Evolutionary conservation across 495 filamentous ascomycete species (phyloP).

Genomic region (Daldinia vernicosa): DNA sequence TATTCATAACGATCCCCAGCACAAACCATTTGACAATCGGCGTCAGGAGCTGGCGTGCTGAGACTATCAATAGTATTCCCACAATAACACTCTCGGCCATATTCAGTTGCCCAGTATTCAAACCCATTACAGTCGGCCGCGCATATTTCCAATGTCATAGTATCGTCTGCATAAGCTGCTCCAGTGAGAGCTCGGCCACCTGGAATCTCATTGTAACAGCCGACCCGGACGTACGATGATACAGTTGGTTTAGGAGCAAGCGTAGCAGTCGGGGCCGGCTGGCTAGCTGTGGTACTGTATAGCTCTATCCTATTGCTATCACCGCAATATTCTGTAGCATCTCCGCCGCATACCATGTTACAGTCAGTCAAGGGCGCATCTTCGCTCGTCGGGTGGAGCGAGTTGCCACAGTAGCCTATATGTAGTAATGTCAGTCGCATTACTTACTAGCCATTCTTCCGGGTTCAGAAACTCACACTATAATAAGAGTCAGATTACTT

Average conservation of each 20-base stretch:
- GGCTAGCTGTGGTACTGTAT: constrained; percentile 54
- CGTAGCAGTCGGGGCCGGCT: constrained; percentile 44
- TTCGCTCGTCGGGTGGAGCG: constrained; percentile 51
- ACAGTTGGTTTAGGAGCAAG: constrained; percentile 49
- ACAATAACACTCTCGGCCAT: constrained; percentile 52
- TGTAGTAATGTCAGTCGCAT: constrained; percentile 21
- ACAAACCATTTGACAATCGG: constrained; percentile 51
- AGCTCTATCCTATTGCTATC: constrained; percentile 56
- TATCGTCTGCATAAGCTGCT: constrained; percentile 41
- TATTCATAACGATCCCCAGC: constrained; percentile 45
- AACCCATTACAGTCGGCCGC: constrained; percentile 45
- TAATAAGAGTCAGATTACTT: background rate
- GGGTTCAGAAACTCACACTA: constrained; percentile 46
- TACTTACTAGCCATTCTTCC: background rate
- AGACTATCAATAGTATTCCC: constrained; percentile 47
- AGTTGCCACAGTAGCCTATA: constrained; percentile 60
- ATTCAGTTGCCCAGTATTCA: constrained; percentile 49
- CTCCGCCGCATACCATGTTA: constrained; percentile 60
- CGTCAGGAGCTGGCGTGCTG: constrained; percentile 41
- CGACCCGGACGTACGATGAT: constrained; percentile 45
- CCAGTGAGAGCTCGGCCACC: constrained; percentile 53
- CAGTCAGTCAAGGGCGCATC: constrained; percentile 55
- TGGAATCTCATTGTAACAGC: constrained; percentile 59
- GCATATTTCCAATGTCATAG: constrained; percentile 50
- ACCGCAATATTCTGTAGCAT: constrained; percentile 56